phyloP scores from a whole-genome alignment of 129 eudicot genomes.

The Logfia minima region DNA sequence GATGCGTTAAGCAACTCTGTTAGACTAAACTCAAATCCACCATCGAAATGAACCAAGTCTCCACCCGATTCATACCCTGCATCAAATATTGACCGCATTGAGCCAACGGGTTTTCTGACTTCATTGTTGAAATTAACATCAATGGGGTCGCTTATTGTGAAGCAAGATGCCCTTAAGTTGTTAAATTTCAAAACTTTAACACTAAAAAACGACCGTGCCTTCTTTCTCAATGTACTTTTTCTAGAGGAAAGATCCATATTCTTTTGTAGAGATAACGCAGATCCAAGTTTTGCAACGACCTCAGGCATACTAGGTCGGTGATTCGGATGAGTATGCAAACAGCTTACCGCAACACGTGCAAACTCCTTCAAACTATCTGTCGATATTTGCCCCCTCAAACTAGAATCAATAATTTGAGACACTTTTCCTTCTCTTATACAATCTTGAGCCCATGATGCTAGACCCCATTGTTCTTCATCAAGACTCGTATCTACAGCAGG shows the following conservation, averaged over 20 bases:
- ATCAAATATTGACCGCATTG: not conserved
- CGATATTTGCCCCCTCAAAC: constrained; percentile 29
- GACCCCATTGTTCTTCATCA: constrained; percentile 34
- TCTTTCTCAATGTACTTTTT: not conserved
- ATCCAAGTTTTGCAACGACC: constrained; percentile 39
- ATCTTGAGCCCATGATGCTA: constrained; percentile 33
- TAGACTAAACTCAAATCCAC: constrained; percentile 49
- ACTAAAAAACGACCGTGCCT: not conserved
- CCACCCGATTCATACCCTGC: constrained; percentile 45
- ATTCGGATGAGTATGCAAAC: constrained; percentile 33
- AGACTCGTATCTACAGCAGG: constrained; percentile 40
- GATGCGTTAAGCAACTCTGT: constrained; percentile 62
- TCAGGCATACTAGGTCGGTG: constrained; percentile 53
- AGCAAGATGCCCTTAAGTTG: not conserved
- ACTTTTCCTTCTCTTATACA: constrained; percentile 33
- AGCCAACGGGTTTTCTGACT: not conserved
- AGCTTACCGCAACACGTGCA: constrained; percentile 28
- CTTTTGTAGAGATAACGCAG: constrained; percentile 27
- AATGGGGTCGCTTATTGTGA: not conserved
- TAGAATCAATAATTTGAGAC: constrained; percentile 30
- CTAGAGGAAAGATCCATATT: constrained; percentile 7
- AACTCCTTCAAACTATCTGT: constrained; percentile 30
- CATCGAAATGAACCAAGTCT: constrained; percentile 56
- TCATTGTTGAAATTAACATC: not conserved
- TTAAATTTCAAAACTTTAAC: not conserved